Base-by-base conservation (phyloP, 1,139 yeast genomes). In the Starmera stellimalicola region DNA sequence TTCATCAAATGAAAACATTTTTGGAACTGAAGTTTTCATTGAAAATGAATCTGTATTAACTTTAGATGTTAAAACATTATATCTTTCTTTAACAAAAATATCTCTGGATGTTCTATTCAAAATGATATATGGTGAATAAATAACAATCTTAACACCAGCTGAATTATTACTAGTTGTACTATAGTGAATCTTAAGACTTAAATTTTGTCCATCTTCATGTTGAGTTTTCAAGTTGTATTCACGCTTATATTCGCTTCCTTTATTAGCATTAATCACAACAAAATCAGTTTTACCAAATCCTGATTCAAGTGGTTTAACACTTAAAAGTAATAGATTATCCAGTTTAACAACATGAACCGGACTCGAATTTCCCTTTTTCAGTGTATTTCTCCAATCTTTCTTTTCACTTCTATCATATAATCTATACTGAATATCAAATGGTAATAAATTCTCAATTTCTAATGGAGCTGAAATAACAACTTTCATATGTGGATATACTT, bases 381-480 rank as follows among this genome's bases (percentile, higher is more conserved):
- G 60, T 11, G 56, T 51, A 16, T 79, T 80, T 38, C 65, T 68
- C 80, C 91, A 79, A 40, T 79, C 93, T 41, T 70, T 69, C 37
- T 71, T 73, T n/a, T 77, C 64, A 16, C 73, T 75, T 49, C 84
- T 83, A 51, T 85, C 94, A 52, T 81, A 84, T 16, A 93, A 65
- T 36, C 84, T 64, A 55, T 81, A 87, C 16, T 72, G 65, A 33
- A 88, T 60, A 45, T 85, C 95, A 51, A 71, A 83, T 0, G 99
- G 98, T 33, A 93, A 57, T 37, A 85, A 61, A 47, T 93, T 93
- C 46, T 82, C 88, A 41, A 93, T 67, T 45, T 83, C 85, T 26
- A 93, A 60, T 0, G 98, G 97, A 1, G 98, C 88, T 0, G 94
- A 77, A 16, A 93, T 61, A 2, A 78, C 70, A 27, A 91, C 58